phyloP scores from a whole-genome alignment of 2,329 filamentous ascomycete genomes.

The Sporothrix globosa region DNA sequence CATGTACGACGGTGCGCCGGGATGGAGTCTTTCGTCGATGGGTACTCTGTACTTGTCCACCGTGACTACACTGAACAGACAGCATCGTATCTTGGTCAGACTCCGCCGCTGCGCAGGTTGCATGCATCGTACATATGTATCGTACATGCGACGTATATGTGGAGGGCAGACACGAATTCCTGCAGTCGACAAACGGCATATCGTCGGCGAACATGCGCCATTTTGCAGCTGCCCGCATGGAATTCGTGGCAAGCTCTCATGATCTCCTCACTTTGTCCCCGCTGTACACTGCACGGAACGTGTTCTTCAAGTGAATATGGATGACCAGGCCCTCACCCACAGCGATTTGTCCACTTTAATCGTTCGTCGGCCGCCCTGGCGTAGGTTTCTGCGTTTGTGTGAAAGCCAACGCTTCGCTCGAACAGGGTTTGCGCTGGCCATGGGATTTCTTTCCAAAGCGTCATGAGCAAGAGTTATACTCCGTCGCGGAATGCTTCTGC shows the following conservation, averaged over 20 bases:
- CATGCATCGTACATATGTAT: slow-evolving; percentile 19
- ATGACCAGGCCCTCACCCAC: background rate
- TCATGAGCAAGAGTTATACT: background rate
- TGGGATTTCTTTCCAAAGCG: background rate
- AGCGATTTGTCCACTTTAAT: slow-evolving; percentile 1
- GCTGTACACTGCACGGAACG: background rate
- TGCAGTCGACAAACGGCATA: background rate
- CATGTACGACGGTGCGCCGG: background rate
- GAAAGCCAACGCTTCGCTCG: background rate
- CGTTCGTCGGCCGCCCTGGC: slow-evolving; percentile 8
- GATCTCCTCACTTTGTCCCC: background rate
- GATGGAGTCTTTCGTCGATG: background rate
- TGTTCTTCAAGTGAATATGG: background rate
- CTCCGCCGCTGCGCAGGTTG: slow-evolving; percentile 10
- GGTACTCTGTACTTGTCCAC: background rate
- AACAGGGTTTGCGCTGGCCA: background rate
- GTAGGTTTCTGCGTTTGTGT: background rate
- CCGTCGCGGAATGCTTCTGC: background rate
- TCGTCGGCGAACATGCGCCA: background rate
- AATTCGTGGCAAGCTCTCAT: slow-evolving; percentile 17
- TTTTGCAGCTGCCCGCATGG: slow-evolving; percentile 12
- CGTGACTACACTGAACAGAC: background rate
- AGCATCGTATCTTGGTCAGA: background rate
- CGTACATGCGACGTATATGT: too few relatives aligned
- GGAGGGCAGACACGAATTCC: background rate